Evolutionary conservation across 495 filamentous ascomycete species (phyloP), one percentile per base, ranked within the genome.

Genomic region (Aspergillus carlsbadensis): DNA sequence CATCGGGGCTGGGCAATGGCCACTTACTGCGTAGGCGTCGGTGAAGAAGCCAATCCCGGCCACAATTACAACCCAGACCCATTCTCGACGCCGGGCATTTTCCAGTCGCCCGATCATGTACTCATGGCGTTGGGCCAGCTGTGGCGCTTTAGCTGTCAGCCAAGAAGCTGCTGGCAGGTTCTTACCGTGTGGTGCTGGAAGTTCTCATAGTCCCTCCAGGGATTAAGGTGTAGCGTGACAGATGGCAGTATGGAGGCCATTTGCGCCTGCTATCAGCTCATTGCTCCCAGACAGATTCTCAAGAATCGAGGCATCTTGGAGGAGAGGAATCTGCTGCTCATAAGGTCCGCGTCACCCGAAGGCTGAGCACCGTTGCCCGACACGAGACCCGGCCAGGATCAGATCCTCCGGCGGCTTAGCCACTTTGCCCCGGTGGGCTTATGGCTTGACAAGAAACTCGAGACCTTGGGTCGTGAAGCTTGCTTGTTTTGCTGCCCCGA

Each of bases 1-100:
- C 76, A 62, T 84, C 84, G 35, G 79, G 77, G 58, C 83, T 81
- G 4, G 83, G 83, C 39, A 86, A 72, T 53, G 26, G 26, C 26
- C 4, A 29, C 26, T 29, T 8, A 58, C 65, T 56, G 79, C 77
- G 62, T 84, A 85, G 37, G 79, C 78, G 58, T 84, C 82, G 5
- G 83, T 83, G 43, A 86, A 72, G 54, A 86, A 86, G 11, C 83
- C 83, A 0, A 77, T 76, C 3, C 76, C 81, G 3, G 83, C 81
- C 13, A 86, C 83, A n/a, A 75, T 70, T 21, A 74, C 65, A 15
- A 71, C 69, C 58, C 66, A 60, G 42, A 66, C 31, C 58, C 61
- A 64, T 58, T 70, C 48, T 57, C 53, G 44, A 55, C 54, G 22
- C 15, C 56, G 33, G 4, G 56, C 56, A 58, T 58, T 58, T 17